A percentile compares a stretch with the other conserved stretches of the same genome.
Conservation (phyloP, 2,329 filamentous ascomycete species). For the Huntiella abstrusa region DNA sequence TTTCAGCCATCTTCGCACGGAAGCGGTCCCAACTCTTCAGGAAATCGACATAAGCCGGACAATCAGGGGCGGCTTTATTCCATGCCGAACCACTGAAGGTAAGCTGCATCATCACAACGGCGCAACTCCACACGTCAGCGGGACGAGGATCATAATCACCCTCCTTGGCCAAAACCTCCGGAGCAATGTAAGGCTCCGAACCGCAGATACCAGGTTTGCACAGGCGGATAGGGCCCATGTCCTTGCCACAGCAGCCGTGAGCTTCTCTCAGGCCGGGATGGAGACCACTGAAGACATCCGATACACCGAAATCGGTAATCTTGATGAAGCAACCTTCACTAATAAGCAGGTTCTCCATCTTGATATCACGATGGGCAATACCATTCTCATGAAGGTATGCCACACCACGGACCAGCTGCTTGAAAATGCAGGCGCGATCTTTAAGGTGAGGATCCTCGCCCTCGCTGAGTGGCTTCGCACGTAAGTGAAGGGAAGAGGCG, state of each 20-base stretch:
- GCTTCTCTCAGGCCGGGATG: constrained; percentile 61
- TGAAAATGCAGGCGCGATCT: constrained; percentile 71
- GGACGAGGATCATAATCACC: constrained; percentile 51
- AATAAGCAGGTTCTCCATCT: constrained; percentile 71
- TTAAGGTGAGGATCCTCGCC: constrained; percentile 19
- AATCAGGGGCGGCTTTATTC: constrained; percentile 42
- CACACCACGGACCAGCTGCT: constrained; percentile 69
- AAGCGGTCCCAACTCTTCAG: constrained; percentile 51
- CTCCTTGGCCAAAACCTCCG: constrained; percentile 58
- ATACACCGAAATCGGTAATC: constrained; percentile 82
- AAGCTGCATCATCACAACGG: constrained; percentile 64
- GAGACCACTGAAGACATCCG: constrained; percentile 65
- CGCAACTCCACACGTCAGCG: constrained; percentile 73
- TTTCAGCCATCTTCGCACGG: constrained; percentile 20
- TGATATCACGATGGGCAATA: constrained; percentile 81
- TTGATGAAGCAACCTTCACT: constrained; percentile 66
- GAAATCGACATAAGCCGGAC: constrained; percentile 44
- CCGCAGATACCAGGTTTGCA: constrained; percentile 70
- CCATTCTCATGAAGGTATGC: constrained; percentile 66
- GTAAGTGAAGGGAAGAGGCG: constrained; percentile 53
- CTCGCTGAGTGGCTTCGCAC: constrained; percentile 15
- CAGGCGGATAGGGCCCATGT: constrained; percentile 51
- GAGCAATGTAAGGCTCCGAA: constrained; percentile 71
- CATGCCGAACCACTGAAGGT: constrained; percentile 56
- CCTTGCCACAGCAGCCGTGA: constrained; percentile 52